Evolutionary conservation across 1,284 basidiomycete genomes (phyloP).

Genomic region (Ceratobasidium sp.): DNA sequence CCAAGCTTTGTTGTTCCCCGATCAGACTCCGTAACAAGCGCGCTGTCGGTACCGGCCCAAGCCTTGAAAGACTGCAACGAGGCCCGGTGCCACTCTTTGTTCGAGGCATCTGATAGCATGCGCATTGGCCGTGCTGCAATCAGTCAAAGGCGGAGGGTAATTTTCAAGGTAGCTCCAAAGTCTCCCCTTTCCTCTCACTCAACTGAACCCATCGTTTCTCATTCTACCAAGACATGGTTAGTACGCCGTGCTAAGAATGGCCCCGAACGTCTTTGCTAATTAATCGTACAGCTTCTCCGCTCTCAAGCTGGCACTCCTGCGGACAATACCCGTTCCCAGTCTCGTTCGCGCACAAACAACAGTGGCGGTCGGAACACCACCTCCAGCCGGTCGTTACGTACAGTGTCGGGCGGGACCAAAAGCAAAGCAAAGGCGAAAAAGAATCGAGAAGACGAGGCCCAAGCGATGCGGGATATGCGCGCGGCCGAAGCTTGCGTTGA

Average conservation of each 20-base stretch:
- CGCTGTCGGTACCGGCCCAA: not conserved
- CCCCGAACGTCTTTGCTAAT: no score
- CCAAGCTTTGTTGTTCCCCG: not conserved
- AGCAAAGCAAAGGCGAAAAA: not conserved
- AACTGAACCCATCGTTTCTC: no score
- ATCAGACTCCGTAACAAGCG: conserved; percentile 3
- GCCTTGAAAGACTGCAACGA: not conserved
- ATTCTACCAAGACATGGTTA: no score
- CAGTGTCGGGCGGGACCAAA: not conserved
- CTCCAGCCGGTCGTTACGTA: not conserved
- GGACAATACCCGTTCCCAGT: conserved; percentile 16
- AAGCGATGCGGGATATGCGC: conserved; percentile 1
- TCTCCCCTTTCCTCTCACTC: no score
- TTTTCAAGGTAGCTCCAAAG: no score
- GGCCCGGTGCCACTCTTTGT: not conserved
- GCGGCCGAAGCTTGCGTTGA: conserved; percentile 8
- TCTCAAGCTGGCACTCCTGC: conserved; percentile 9
- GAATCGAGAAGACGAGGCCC: not conserved
- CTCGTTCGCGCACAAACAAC: not conserved
- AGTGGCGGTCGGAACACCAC: not conserved
- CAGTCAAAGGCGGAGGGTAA: not conserved
- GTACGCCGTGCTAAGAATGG: no score
- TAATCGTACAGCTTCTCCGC: not conserved
- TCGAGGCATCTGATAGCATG: not conserved
- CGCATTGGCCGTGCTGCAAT: not conserved